Percentiles rank a stretch among this genome's conserved stretches.
phyloP scores from a whole-genome alignment of 352 stramenopile species.

The Globisporangium nodosum region DNA sequence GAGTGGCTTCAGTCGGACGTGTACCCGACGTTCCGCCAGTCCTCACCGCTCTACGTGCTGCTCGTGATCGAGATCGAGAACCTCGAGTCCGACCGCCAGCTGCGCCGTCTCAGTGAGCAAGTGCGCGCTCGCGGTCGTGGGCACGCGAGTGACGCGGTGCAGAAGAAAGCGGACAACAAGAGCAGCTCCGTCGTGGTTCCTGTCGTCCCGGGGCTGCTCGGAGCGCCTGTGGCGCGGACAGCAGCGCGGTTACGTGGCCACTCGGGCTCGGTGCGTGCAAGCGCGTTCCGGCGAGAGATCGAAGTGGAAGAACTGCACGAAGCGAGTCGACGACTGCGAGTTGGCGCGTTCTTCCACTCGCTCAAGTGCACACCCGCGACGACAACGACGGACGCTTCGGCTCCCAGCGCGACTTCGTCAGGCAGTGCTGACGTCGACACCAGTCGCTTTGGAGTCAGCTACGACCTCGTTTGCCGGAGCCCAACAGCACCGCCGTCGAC shows the following conservation, averaged over 20 bases:
- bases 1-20: slow-evolving; percentile 58
- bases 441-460: slow-evolving; percentile 3
- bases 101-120: slow-evolving; percentile 60
- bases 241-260: slow-evolving; percentile 1
- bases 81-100: slow-evolving; percentile 53
- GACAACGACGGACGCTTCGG: not conserved
- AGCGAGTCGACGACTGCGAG: slow-evolving; percentile 4
- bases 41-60: slow-evolving; percentile 54
- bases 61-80: slow-evolving; percentile 69
- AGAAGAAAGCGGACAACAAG: slow-evolving; percentile 17
- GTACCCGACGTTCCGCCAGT: slow-evolving; percentile 50
- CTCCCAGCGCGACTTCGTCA: not conserved
- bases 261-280: not conserved
- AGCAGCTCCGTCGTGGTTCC: slow-evolving; percentile 28
- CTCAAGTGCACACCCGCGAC: not conserved
- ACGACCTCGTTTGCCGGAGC: slow-evolving; percentile 23
- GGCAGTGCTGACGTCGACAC: not conserved
- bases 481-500: slow-evolving; percentile 4
- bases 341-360: slow-evolving; percentile 23
- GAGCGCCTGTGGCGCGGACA: not conserved
- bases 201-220: not conserved
- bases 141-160: not conserved
- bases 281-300: slow-evolving; percentile 1
- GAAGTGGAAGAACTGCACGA: slow-evolving; percentile 8
- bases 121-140: slow-evolving; percentile 19